Evolutionary conservation across 495 filamentous ascomycete species (phyloP).

Genomic region (Annulohypoxylon maeteangense): DNA sequence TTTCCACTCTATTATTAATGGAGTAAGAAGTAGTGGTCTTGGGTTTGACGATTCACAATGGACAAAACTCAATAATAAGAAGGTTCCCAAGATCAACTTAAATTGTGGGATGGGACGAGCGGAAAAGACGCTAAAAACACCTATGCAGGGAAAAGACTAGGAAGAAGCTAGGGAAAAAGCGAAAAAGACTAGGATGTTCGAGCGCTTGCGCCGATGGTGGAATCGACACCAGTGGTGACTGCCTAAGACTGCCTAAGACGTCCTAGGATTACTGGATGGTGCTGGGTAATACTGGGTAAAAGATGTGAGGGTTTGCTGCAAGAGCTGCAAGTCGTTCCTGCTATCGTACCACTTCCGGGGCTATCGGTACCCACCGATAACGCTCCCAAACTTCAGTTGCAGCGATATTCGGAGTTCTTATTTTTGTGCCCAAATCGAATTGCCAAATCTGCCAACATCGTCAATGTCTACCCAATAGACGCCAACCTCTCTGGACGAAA

Average conservation of each 20-base stretch:
- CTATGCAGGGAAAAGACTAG: neutral
- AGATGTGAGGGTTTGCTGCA: constrained; percentile 2
- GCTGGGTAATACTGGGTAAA: constrained; percentile 8
- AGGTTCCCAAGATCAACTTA: constrained; percentile 23
- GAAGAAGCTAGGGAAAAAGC: neutral
- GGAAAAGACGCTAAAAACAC: neutral
- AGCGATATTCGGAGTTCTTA: constrained; percentile 38
- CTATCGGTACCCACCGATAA: constrained; percentile 37
- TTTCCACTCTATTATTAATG: constrained; percentile 16
- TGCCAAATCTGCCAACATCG: constrained; percentile 2
- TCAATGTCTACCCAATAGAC: neutral
- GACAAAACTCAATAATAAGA: constrained; percentile 7
- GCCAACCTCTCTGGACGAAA: neutral
- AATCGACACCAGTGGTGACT: constrained; percentile 16
- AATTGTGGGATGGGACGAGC: constrained; percentile 36
- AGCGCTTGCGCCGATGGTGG: constrained; percentile 34
- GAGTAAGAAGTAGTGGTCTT: constrained; percentile 6
- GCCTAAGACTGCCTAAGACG: neutral
- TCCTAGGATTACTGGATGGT: neutral
- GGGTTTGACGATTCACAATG: neutral
- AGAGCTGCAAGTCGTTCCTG: neutral
- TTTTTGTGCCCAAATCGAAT: constrained; percentile 34
- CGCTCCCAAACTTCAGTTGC: constrained; percentile 1
- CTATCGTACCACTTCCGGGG: constrained; percentile 39
- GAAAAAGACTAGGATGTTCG: neutral